These are phyloP conservation scores for Martiniozyma asiatica DNA, from an alignment of 1,139 yeast species.

Conservation along the genomic window DNA sequence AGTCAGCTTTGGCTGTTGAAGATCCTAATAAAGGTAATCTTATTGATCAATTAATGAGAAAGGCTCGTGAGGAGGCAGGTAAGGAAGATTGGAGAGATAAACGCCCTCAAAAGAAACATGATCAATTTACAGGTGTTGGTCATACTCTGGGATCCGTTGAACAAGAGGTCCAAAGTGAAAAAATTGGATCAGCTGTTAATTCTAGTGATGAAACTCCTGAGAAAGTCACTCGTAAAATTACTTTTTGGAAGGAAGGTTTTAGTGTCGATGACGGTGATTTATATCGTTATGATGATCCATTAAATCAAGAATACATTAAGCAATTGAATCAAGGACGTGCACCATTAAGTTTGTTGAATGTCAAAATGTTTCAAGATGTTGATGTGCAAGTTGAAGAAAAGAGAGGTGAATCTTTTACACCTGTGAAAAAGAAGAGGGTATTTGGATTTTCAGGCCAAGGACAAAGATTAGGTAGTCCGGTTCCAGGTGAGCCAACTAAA, in stretches of 20 bases:
- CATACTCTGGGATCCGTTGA: slow-evolving; percentile 61
- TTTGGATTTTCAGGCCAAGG: slow-evolving; percentile 80
- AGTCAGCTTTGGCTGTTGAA: slow-evolving; percentile 86
- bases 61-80: slow-evolving; percentile 38
- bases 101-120: slow-evolving; percentile 18
- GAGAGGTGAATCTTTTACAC: slow-evolving; percentile 77
- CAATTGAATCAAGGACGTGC: slow-evolving; percentile 88
- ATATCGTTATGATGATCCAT: slow-evolving; percentile 83
- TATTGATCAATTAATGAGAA: slow-evolving; percentile 46
- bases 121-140: slow-evolving; percentile 58
- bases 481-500: slow-evolving; percentile 47
- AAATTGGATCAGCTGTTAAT: slow-evolving; percentile 14
- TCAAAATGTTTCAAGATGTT: slow-evolving; percentile 87
- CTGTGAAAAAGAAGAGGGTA: slow-evolving; percentile 28
- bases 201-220: slow-evolving; percentile 26
- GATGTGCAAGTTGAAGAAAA: slow-evolving; percentile 79
- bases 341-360: slow-evolving; percentile 75
- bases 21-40: slow-evolving; percentile 56
- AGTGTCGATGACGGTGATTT: slow-evolving; percentile 86
- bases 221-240: slow-evolving; percentile 61
- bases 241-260: slow-evolving; percentile 95
- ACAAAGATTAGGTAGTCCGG: slow-evolving; percentile 82
- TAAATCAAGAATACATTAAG: slow-evolving; percentile 59
- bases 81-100: slow-evolving; percentile 27
- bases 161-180: slow-evolving; percentile 31